phyloP scores from a whole-genome alignment of 441 rosid genomes.

The Populus hybrid region DNA sequence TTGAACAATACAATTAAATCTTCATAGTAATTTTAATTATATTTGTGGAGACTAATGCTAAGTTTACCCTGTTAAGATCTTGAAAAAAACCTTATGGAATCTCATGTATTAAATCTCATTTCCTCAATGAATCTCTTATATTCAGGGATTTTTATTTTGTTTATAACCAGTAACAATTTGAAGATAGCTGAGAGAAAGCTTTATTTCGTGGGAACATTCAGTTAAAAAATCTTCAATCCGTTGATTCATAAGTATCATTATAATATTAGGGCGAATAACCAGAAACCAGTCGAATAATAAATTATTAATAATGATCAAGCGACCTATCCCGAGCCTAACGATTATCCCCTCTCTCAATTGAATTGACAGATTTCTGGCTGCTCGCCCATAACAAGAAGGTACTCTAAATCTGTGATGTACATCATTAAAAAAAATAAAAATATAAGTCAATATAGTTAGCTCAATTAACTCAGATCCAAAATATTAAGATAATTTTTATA shows the following conservation, averaged over 20 bases:
- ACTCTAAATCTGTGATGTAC: background rate
- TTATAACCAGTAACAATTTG: background rate
- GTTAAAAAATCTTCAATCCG: background rate
- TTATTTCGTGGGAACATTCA: background rate
- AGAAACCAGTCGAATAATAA: too few species aligned
- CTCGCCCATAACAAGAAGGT: background rate
- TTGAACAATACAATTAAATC: too few species aligned
- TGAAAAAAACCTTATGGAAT: background rate
- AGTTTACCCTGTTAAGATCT: background rate
- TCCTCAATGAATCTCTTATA: background rate
- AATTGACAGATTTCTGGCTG: background rate
- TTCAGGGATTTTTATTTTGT: background rate
- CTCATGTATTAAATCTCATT: background rate
- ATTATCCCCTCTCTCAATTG: background rate
- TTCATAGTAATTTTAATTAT: too few species aligned
- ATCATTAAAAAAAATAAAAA: too few species aligned
- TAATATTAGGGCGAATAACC: too few species aligned
- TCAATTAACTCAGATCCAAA: rapidly evolving
- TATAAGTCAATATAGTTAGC: too few species aligned
- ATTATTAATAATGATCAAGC: too few species aligned
- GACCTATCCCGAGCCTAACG: too few species aligned
- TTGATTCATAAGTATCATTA: too few species aligned
- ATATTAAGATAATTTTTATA: too few species aligned
- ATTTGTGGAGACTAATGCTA: background rate
- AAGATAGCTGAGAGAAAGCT: background rate